Percentiles rank a stretch among this genome's conserved stretches.
These are phyloP conservation scores for Cyberlindnera petersonii DNA, from an alignment of 805 yeast genomes.

Conservation along the genomic window DNA sequence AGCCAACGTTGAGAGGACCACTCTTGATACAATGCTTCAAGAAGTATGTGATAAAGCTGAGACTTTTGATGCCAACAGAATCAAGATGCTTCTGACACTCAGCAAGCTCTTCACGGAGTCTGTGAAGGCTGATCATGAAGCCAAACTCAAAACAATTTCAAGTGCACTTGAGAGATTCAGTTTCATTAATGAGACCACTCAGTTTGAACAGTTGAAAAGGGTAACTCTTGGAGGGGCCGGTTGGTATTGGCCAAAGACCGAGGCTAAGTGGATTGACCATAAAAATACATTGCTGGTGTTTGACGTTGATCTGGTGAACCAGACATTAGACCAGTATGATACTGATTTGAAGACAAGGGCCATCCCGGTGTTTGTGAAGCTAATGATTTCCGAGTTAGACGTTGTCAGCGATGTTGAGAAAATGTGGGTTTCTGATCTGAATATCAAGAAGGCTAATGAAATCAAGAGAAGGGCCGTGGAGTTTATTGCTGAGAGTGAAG, in stretches of 20 bases:
- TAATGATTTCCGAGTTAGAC: slow-evolving; percentile 9
- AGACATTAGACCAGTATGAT: slow-evolving; percentile 7
- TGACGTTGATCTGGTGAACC: slow-evolving; percentile 25
- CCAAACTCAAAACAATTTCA: slow-evolving; percentile 4
- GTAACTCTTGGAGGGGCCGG: slow-evolving; percentile 9
- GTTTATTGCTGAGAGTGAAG: background rate
- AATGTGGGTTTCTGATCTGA: slow-evolving; percentile 19
- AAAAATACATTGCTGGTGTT: slow-evolving; percentile 10
- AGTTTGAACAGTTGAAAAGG: slow-evolving; percentile 12
- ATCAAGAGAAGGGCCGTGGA: slow-evolving; percentile 8
- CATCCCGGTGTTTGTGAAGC: slow-evolving; percentile 20
- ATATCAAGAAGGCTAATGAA: slow-evolving; percentile 17
- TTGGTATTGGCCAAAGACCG: slow-evolving; percentile 28
- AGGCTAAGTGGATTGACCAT: slow-evolving; percentile 12
- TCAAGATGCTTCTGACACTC: slow-evolving; percentile 13
- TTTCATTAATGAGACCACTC: slow-evolving; percentile 6
- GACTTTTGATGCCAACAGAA: slow-evolving; percentile 17
- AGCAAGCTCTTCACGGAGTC: slow-evolving; percentile 13
- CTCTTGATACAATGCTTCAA: slow-evolving; percentile 15
- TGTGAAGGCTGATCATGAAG: slow-evolving; percentile 7
- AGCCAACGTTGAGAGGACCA: slow-evolving; percentile 3
- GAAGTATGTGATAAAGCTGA: slow-evolving; percentile 14
- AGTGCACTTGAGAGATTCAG: background rate
- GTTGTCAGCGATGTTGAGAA: slow-evolving; percentile 6
- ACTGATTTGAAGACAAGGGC: slow-evolving; percentile 13